Evolutionary conservation across 1,284 basidiomycete species (phyloP), one percentile per base, ranked within the genome.

Genomic region (Rhodofomes roseus): DNA sequence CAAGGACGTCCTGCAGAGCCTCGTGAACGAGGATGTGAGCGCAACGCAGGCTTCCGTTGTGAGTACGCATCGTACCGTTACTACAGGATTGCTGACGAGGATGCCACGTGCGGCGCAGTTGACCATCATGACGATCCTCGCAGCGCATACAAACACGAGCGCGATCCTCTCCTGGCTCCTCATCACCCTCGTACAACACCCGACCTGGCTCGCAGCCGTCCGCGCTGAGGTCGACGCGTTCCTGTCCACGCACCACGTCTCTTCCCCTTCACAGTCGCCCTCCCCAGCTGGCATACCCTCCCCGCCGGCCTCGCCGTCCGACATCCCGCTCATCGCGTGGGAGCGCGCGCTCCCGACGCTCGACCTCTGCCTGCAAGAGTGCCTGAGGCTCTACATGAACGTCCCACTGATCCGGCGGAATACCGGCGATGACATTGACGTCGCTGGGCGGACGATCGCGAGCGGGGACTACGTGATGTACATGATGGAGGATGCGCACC

Each of bases 361-460:
- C n/a, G 76, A 77, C 36, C 52, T 64, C 9, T 64, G 74, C 41
- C 69, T 76, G 14, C 70, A 73, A 2, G 76, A 78, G 59, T 75
- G 73, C 0, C 50, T 76, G 7, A 70, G 76, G 25, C 27, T 72
- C 25, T 52, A 34, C 14, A 50, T 66, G 9, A 50, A 61, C 18
- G 63, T 50, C 31, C 62, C 68, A 2, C 36, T 65, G 2, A 53
- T 74, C 18, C 68, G 72, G 3, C 62, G 72, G 7, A 72, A 73
- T 48, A 34, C 68, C 66, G 44, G 50, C 12, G 39, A 27, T 9
- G 59, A 60, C 27, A n/a, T 53, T 3, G 23, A 73, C 22, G 41
- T 74, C 11, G 48, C 60, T 3, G 55, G 66, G 16, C 65, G 63
- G 31, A 60, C 36, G 1, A 63, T 75, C 40, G 59, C 65, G n/a